Percentiles rank a stretch among this genome's conserved stretches.
These are phyloP conservation scores for Vitis hybrid DNA, from an alignment of 177 flowering plant genomes.

Conservation along the genomic window DNA sequence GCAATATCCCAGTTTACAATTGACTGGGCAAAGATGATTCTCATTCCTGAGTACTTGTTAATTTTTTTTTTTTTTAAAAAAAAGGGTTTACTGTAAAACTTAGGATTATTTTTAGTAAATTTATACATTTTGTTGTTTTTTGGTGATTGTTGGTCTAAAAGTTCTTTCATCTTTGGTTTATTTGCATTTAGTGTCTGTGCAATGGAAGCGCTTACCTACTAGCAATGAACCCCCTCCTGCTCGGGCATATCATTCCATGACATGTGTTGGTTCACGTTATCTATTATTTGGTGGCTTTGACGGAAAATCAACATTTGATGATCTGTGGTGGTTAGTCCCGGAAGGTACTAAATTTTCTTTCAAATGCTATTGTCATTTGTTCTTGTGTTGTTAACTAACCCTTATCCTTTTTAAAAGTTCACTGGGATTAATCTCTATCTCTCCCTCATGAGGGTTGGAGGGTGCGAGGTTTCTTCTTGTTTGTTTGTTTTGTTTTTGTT, in stretches of 20 bases:
- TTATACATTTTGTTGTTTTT: not conserved
- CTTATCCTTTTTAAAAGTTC: not conserved
- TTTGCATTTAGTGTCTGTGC: conserved; percentile 67
- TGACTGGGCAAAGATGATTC: too few species aligned
- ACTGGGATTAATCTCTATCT: not conserved
- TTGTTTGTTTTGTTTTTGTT: too few species aligned
- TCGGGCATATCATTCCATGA: conserved; percentile 96
- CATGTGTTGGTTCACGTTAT: conserved; percentile 70
- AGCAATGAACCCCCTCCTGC: conserved; percentile 83
- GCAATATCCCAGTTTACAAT: too few species aligned
- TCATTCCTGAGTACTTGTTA: too few species aligned
- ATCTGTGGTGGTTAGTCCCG: conserved; percentile 96
- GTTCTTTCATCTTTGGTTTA: not conserved
- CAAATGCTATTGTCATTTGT: not conserved
- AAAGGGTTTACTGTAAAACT: too few species aligned
- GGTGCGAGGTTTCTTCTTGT: too few species aligned
- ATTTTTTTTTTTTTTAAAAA: too few species aligned
- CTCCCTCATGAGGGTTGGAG: too few species aligned
- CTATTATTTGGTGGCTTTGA: conserved; percentile 97
- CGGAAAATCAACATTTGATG: conserved; percentile 88
- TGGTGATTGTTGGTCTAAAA: not conserved
- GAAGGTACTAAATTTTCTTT: conserved; percentile 61
- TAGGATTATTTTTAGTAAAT: not conserved
- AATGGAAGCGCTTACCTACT: conserved; percentile 88
- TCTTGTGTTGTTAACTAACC: not conserved